These are phyloP conservation scores for Starmerella kuoi DNA, from an alignment of 805 yeast species.

Conservation along the genomic window DNA sequence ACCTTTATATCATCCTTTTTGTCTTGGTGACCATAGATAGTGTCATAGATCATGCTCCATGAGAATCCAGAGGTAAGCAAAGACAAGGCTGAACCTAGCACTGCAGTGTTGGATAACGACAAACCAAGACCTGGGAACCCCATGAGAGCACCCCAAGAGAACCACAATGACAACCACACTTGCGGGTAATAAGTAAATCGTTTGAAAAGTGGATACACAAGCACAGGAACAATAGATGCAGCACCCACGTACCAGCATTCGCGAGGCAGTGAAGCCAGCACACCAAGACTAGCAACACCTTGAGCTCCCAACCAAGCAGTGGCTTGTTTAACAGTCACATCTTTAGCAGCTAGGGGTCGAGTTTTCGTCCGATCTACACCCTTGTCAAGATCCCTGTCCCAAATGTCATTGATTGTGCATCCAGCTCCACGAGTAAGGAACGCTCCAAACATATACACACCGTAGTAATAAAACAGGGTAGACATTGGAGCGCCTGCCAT, in stretches of 20 bases:
- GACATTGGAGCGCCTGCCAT: constrained; percentile 51
- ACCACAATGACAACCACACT: constrained; percentile 63
- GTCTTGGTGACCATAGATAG: constrained; percentile 96
- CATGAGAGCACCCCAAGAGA: constrained; percentile 85
- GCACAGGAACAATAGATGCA: constrained; percentile 62
- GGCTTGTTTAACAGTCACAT: constrained; percentile 63
- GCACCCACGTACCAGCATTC: constrained; percentile 79
- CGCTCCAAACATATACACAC: constrained; percentile 72
- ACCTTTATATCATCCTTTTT: constrained; percentile 76
- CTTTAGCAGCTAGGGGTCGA: constrained; percentile 86
- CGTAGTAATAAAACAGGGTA: constrained; percentile 48
- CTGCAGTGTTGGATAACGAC: constrained; percentile 61
- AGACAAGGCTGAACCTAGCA: constrained; percentile 33
- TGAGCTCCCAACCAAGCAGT: constrained; percentile 59
- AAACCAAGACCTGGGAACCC: constrained; percentile 96
- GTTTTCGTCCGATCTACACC: constrained; percentile 79
- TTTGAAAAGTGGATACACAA: constrained; percentile 84
- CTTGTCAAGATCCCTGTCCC: constrained; percentile 71
- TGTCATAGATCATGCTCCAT: constrained; percentile 95
- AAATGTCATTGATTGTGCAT: constrained; percentile 83
- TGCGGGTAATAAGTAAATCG: constrained; percentile 95
- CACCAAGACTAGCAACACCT: constrained; percentile 57
- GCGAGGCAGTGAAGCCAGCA: constrained; percentile 56
- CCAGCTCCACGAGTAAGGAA: constrained; percentile 95
- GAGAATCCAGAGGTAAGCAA: constrained; percentile 62